Base-by-base conservation (phyloP, 352 stramenopile genomes). In the Phytopythium mirpurense region DNA sequence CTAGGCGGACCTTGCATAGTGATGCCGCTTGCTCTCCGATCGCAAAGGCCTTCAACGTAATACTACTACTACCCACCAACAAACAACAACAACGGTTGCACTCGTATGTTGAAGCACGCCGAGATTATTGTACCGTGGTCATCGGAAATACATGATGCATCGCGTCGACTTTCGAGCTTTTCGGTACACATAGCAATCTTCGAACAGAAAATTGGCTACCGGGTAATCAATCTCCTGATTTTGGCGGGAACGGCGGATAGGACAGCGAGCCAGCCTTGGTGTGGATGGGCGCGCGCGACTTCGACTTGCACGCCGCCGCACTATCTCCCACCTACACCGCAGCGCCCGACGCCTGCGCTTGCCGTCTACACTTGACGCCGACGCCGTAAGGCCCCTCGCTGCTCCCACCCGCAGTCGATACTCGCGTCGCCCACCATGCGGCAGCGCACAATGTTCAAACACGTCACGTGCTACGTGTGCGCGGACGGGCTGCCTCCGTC, bases 401-500 rank as follows among this genome's bases (percentile, higher is more conserved):
- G 18, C 9, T 26, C 6, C n/a, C 32, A 2, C 11, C 5, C 37
- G 12, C 7, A n/a, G 15, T 24, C n/a, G 12, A 11, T n/a, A 11
- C n/a, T 2, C 19, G n/a, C 19, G 31, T 2, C 19, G n/a, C 19
- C 24, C 24, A 12, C 26, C 15, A 74, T 89, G 76, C 67, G 79
- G 11, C 51, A 76, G 43, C 71, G 61, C 49, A 32, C 51, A 54
- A 59, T 90, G 37, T 90, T 74, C 57, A 64, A 61, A 21, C 46
- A 60, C 26, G 59, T 87, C 57, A 58, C 54, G 49, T 83, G 75
- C 55, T 73, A 77, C 41, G 68, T 90, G 53, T 78, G 81, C 54
- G 62, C 73, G 11, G 70, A 76, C 19, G 66, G 65, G 27, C 62
- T 90, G 46, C 57, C 71, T 6, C 57, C 43, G 23, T 51, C 54